These are phyloP conservation scores for Neonectria ditissima DNA, from an alignment of 2,329 filamentous ascomycete genomes.

Conservation along the genomic window DNA sequence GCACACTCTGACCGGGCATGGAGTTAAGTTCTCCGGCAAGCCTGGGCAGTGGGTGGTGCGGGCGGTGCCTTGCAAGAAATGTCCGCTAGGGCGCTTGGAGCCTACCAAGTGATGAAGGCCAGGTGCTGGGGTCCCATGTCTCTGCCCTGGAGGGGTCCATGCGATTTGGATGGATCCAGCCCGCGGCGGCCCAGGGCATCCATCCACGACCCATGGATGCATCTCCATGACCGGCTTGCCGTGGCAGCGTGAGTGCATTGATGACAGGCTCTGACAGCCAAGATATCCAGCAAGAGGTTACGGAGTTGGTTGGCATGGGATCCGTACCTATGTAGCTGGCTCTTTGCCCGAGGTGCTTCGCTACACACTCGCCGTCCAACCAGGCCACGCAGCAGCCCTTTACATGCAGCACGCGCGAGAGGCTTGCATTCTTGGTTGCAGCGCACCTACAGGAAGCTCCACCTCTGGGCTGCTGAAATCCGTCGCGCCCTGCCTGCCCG, in stretches of 20 bases:
- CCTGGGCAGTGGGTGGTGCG: conserved; percentile 12
- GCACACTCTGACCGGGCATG: conserved; percentile 5
- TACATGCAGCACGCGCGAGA: conserved; percentile 12
- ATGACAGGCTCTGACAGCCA: conserved; percentile 19
- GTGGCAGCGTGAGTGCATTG: conserved; percentile 16
- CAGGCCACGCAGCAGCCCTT: conserved; percentile 15
- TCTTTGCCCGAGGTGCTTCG: conserved; percentile 1
- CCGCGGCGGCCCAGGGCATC: conserved; percentile 5
- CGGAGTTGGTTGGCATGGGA: conserved; percentile 10
- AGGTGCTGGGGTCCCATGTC: conserved; percentile 1
- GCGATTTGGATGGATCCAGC: too few species aligned
- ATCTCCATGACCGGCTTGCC: neutral
- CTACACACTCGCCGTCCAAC: conserved; percentile 15
- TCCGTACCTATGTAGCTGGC: conserved; percentile 1
- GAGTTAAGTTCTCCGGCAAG: neutral
- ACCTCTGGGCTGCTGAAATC: conserved; percentile 15
- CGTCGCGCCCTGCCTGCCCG: neutral
- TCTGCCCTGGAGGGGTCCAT: conserved; percentile 9
- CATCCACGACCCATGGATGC: neutral
- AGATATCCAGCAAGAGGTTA: conserved; percentile 4
- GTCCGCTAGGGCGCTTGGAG: conserved; percentile 18
- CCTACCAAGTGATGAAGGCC: conserved; percentile 3
- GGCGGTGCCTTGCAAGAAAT: conserved; percentile 25
- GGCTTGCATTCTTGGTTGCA: conserved; percentile 18
- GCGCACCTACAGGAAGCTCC: conserved; percentile 18